phyloP scores from a whole-genome alignment of 495 filamentous ascomycete genomes.

The Annulohypoxylon bovei region DNA sequence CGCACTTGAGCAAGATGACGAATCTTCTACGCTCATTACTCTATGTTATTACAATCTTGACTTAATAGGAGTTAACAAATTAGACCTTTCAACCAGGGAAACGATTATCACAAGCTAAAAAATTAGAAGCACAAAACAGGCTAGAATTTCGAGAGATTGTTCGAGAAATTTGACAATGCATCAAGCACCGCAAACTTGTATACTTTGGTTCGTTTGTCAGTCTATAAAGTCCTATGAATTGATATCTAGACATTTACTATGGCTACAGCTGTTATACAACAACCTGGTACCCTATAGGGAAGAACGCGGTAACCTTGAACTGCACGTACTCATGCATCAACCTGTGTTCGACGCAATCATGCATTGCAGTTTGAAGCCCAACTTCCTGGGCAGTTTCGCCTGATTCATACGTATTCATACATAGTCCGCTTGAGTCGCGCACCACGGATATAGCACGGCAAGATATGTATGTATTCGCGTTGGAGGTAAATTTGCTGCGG shows the following conservation, averaged over 20 bases:
- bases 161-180: conserved; percentile 14
- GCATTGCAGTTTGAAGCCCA: conserved; percentile 44
- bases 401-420: conserved; percentile 38
- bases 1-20: conserved; percentile 5
- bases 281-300: conserved; percentile 37
- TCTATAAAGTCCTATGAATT: conserved; percentile 18
- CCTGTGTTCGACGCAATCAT: conserved; percentile 41
- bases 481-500: background rate
- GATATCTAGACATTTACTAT: conserved; percentile 10
- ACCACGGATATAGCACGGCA: conserved; percentile 27
- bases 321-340: conserved; percentile 36
- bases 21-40: conserved; percentile 10
- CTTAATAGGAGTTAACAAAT: background rate
- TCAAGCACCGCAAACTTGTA: conserved; percentile 17
- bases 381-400: conserved; percentile 42
- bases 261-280: conserved; percentile 6
- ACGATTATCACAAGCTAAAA: conserved; percentile 1
- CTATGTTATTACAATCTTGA: conserved; percentile 1
- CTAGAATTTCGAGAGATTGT: conserved; percentile 8
- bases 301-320: conserved; percentile 22
- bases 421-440: conserved; percentile 35
- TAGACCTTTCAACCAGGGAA: background rate
- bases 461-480: conserved; percentile 10
- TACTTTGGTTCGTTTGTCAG: conserved; percentile 22
- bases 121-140: background rate